These are phyloP conservation scores for Peronosclerospora sorghi DNA, from an alignment of 352 stramenopile genomes.

Conservation along the genomic window DNA sequence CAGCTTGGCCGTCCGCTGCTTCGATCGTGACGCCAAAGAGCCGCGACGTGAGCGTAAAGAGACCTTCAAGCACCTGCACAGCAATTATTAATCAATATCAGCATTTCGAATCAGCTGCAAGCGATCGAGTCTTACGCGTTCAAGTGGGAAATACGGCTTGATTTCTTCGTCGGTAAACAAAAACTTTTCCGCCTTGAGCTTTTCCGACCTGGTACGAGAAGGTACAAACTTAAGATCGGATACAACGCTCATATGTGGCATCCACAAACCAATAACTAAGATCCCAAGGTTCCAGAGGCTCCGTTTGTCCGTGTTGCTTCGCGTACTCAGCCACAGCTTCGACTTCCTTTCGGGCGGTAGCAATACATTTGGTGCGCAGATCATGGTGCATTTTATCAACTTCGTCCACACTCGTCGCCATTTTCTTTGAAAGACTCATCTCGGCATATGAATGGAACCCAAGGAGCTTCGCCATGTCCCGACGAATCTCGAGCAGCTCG, in stretches of 20 bases:
- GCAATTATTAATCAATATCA: neutral
- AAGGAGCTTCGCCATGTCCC: slow-evolving; percentile 87
- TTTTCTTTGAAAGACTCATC: slow-evolving; percentile 91
- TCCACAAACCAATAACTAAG: slow-evolving; percentile 82
- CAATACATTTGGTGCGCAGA: slow-evolving; percentile 88
- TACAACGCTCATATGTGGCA: neutral
- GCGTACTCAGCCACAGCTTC: slow-evolving; percentile 84
- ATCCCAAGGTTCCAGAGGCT: slow-evolving; percentile 89
- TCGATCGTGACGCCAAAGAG: slow-evolving; percentile 94
- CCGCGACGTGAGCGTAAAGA: slow-evolving; percentile 90
- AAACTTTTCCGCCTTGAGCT: slow-evolving; percentile 92
- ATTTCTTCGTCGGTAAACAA: slow-evolving; percentile 95
- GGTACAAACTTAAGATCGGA: no score
- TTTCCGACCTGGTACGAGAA: slow-evolving; percentile 83
- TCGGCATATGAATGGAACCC: slow-evolving; percentile 91
- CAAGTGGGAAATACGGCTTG: slow-evolving; percentile 94
- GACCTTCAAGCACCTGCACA: slow-evolving; percentile 77
- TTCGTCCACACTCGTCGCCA: slow-evolving; percentile 86
- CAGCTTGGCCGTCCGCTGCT: slow-evolving; percentile 42
- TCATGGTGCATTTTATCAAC: slow-evolving; percentile 91
- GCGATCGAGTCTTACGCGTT: slow-evolving; percentile 48
- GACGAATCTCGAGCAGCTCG: slow-evolving; percentile 87
- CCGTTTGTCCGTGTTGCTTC: slow-evolving; percentile 51
- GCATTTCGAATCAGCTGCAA: neutral
- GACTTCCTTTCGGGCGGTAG: slow-evolving; percentile 87